phyloP scores from a whole-genome alignment of 192 early-diverging fungal species.

The Coemansia sp. region DNA sequence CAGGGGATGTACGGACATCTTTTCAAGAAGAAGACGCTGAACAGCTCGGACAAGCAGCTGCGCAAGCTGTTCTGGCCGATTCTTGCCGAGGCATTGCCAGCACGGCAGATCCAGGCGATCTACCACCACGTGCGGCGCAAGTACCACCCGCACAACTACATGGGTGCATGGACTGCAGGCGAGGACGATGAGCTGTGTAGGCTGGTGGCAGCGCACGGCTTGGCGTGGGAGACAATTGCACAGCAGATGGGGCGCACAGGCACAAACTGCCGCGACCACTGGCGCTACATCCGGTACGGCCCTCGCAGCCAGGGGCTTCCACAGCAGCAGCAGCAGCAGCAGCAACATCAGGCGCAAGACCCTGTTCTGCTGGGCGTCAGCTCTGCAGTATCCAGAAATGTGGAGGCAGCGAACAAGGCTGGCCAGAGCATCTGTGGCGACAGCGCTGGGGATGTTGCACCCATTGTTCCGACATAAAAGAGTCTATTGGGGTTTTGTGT shows the following conservation, averaged over 20 bases:
- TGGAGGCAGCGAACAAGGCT: not conserved
- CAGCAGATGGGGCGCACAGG: slow-evolving; percentile 44
- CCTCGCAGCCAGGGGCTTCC: not conserved
- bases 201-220: slow-evolving; percentile 45
- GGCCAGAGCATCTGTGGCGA: not conserved
- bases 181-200: slow-evolving; percentile 37
- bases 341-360: not conserved
- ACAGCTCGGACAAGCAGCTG: slow-evolving; percentile 25
- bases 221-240: slow-evolving; percentile 49
- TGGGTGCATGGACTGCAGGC: slow-evolving; percentile 41
- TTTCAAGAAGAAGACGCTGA: slow-evolving; percentile 25
- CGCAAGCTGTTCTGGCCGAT: slow-evolving; percentile 44
- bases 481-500: not conserved
- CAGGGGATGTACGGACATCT: slow-evolving; percentile 40
- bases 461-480: not conserved
- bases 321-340: not conserved
- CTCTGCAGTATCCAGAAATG: not conserved
- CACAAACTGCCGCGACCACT: slow-evolving; percentile 53
- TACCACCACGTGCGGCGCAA: slow-evolving; percentile 50
- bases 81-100: slow-evolving; percentile 42
- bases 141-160: slow-evolving; percentile 51
- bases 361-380: not conserved
- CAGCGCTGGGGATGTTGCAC: slow-evolving; percentile 2
- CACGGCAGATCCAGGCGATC: slow-evolving; percentile 47
- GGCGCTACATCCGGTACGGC: slow-evolving; percentile 44